Conservation (phyloP, 2,329 filamentous ascomycete species). For the Tolypocladium tundrense region DNA sequence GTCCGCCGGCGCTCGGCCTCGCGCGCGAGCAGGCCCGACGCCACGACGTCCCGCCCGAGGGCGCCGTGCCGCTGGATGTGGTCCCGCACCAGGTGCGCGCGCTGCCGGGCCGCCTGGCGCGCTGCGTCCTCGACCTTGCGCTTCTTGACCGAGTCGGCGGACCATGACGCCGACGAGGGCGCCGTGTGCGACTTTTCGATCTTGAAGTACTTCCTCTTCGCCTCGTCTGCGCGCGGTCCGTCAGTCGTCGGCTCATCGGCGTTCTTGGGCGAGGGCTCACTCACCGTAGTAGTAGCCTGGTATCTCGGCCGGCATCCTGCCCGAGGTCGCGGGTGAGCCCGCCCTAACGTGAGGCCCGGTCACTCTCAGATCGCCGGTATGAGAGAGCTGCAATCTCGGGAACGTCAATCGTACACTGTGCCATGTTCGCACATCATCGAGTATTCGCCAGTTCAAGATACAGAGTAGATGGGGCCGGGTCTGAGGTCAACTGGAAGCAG, state of each 20-base stretch:
- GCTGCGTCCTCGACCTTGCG: conserved; percentile 35
- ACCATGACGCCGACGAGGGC: conserved; percentile 40
- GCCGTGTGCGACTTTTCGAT: conserved; percentile 49
- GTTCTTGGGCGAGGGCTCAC: not conserved
- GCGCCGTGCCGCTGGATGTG: conserved; percentile 26
- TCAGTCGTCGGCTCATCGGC: not conserved
- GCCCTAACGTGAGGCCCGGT: not conserved
- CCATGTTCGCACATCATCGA: not conserved
- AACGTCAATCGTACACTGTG: not conserved
- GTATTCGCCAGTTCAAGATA: not conserved
- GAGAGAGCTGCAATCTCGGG: not conserved
- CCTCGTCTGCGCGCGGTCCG: conserved; percentile 27
- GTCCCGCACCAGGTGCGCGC: conserved; percentile 19
- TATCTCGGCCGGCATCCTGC: conserved; percentile 28
- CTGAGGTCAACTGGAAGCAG: not conserved
- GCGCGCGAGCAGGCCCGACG: conserved; percentile 13
- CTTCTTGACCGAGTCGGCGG: conserved; percentile 46
- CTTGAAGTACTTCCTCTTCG: conserved; percentile 58
- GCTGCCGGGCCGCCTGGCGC: conserved; percentile 13
- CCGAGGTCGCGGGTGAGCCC: not conserved
- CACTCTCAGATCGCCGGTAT: not conserved
- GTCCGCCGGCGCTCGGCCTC: conserved; percentile 12
- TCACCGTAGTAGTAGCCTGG: conserved; percentile 47
- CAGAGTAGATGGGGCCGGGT: not conserved
- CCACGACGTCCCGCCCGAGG: conserved; percentile 23